These are phyloP conservation scores for Comarum palustre DNA, from an alignment of 306 rosid species.

Conservation along the genomic window DNA sequence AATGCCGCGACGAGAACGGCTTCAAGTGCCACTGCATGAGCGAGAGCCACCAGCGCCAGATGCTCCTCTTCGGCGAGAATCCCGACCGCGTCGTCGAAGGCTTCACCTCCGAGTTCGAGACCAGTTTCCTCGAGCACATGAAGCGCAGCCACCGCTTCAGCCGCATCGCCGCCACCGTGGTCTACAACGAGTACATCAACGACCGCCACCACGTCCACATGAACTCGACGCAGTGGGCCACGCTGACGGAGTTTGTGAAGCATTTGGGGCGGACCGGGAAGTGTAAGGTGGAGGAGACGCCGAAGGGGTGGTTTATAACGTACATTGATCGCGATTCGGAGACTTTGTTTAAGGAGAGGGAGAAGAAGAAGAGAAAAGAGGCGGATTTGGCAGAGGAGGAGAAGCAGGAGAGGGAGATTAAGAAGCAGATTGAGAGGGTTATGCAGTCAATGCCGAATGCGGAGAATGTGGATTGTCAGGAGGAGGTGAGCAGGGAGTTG, in stretches of 20 bases:
- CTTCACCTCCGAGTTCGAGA: conserved; percentile 78
- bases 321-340: conserved; percentile 75
- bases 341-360: conserved; percentile 73
- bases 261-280: conserved; percentile 73
- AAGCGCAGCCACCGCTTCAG: conserved; percentile 81
- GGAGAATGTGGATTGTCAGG: conserved; percentile 33
- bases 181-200: conserved; percentile 80
- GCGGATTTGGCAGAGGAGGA: conserved; percentile 78
- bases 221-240: conserved; percentile 84
- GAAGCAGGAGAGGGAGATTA: conserved; percentile 83
- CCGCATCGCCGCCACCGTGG: conserved; percentile 89
- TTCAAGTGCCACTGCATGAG: conserved; percentile 91
- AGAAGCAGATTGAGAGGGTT: conserved; percentile 80
- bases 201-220: conserved; percentile 82
- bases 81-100: conserved; percentile 69
- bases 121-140: conserved; percentile 68
- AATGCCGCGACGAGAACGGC: conserved; percentile 91
- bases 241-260: conserved; percentile 80
- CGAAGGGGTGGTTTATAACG: conserved; percentile 95
- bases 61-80: conserved; percentile 83
- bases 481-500: conserved; percentile 44
- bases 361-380: conserved; percentile 64
- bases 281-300: conserved; percentile 90
- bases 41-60: conserved; percentile 93
- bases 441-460: conserved; percentile 34